These are phyloP conservation scores for Akanthomyces lecanii DNA, from an alignment of 2,329 filamentous ascomycete genomes.

Conservation along the genomic window DNA sequence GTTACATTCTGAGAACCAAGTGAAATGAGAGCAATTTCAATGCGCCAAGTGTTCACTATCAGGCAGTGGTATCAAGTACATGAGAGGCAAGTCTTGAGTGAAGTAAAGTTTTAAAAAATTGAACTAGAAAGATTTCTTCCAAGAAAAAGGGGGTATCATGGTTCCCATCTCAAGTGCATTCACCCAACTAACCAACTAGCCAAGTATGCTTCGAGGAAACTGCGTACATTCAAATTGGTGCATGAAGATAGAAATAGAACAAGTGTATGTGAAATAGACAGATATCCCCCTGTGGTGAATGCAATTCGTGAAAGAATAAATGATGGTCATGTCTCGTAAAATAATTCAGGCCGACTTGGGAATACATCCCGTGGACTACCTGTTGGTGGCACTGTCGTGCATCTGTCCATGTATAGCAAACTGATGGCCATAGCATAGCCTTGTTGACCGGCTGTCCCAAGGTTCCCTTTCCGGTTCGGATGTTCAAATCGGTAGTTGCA, in stretches of 20 bases:
- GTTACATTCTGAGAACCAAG: neutral
- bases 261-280: neutral
- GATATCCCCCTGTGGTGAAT: neutral
- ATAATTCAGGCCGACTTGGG: neutral
- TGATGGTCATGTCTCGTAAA: conserved; percentile 10
- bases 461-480: neutral
- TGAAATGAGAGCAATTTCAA: too few species aligned
- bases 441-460: neutral
- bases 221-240: neutral
- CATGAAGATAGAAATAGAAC: neutral
- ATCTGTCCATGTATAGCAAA: too few species aligned
- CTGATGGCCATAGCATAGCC: neutral
- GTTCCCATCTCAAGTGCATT: conserved; percentile 1
- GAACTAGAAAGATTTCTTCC: neutral
- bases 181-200: neutral
- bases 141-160: conserved; percentile 10
- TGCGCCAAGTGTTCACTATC: too few species aligned
- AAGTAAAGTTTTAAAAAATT: neutral
- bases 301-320: neutral
- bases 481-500: neutral
- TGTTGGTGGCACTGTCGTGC: too few species aligned
- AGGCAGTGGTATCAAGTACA: neutral
- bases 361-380: neutral
- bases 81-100: neutral
- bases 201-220: neutral